Evolutionary conservation across 371 early-diverging fungal species (phyloP).

Genomic region (Chytridium lagenaria): DNA sequence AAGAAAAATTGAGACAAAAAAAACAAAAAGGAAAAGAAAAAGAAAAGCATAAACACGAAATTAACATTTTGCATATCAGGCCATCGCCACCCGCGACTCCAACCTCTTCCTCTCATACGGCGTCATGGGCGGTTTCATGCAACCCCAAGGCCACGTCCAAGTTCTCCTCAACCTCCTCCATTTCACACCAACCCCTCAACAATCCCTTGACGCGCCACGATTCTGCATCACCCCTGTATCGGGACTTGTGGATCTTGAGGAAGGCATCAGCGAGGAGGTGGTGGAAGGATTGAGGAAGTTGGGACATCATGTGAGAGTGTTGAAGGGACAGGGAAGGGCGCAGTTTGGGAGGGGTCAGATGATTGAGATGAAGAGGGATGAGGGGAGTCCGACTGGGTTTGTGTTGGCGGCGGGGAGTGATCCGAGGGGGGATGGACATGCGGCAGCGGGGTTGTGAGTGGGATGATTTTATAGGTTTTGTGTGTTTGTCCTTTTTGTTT

Average conservation of each 20-base stretch:
- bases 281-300: conserved; percentile 55
- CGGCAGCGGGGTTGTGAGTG: conserved; percentile 4
- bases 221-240: conserved; percentile 55
- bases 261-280: conserved; percentile 57
- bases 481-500: too few relatives aligned
- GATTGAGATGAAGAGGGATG: conserved; percentile 37
- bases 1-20: too few relatives aligned
- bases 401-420: conserved; percentile 35
- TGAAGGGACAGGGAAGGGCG: conserved; percentile 54
- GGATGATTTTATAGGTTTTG: too few relatives aligned
- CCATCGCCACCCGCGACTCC: conserved; percentile 34
- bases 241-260: conserved; percentile 63
- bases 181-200: conserved; percentile 64
- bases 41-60: too few relatives aligned
- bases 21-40: too few relatives aligned
- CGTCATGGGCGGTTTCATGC: conserved; percentile 68
- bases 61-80: conserved; percentile 17
- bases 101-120: conserved; percentile 29
- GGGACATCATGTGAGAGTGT: conserved; percentile 67
- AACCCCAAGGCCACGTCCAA: conserved; percentile 87
- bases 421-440: conserved; percentile 32
- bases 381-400: conserved; percentile 29
- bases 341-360: conserved; percentile 83
- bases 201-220: conserved; percentile 75
- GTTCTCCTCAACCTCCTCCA: conserved; percentile 73